Conservation (phyloP, 345 rosid species). For the Corymbia maculata region DNA sequence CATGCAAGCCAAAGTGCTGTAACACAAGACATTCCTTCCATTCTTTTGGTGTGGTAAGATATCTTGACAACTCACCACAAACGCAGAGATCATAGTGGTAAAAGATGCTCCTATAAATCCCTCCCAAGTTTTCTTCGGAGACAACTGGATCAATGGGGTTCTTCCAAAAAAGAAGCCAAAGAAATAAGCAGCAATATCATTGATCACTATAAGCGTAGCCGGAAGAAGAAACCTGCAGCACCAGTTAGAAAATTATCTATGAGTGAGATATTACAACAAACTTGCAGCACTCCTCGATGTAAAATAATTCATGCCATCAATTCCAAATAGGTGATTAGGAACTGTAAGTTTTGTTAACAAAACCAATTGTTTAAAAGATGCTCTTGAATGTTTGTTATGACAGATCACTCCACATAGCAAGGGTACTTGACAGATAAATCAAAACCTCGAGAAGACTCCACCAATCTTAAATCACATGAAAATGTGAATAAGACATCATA, state of each 20-base stretch:
- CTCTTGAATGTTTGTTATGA: neutral
- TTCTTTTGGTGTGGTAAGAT: neutral
- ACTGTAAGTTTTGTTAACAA: neutral
- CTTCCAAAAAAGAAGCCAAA: slow-evolving; percentile 95
- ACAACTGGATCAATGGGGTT: slow-evolving; percentile 91
- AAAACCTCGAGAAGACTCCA: neutral
- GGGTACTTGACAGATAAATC: neutral
- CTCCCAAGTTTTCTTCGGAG: slow-evolving; percentile 99
- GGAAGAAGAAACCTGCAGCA: slow-evolving; percentile 93
- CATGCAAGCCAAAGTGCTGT: neutral
- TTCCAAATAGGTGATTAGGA: neutral
- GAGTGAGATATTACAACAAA: neutral
- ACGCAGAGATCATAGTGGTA: slow-evolving; percentile 84
- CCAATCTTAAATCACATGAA: neutral
- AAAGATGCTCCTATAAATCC: slow-evolving; percentile 95
- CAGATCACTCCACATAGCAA: neutral
- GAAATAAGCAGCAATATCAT: slow-evolving; percentile 83
- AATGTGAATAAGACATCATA: neutral
- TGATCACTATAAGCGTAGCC: slow-evolving; percentile 82
- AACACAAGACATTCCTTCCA: neutral
- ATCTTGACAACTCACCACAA: slow-evolving; percentile 42
- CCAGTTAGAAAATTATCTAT: neutral
- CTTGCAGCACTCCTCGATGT: neutral
- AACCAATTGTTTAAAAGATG: neutral
- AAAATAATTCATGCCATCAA: neutral